phyloP scores from a whole-genome alignment of 2,329 filamentous ascomycete species.

The Hymenoscyphus fraxineus region DNA sequence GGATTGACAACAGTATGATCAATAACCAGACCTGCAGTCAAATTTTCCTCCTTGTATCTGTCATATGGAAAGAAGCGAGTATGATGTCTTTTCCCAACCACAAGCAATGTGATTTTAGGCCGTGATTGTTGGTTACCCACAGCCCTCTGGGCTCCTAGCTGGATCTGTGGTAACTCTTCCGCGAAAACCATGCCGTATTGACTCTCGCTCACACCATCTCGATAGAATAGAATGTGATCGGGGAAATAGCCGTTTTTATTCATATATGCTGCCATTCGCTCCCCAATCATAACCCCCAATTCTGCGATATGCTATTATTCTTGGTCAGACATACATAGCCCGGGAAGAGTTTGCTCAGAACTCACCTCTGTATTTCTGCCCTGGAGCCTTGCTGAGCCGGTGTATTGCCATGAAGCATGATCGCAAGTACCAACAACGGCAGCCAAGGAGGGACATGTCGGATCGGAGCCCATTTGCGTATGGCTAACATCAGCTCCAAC shows the following conservation, averaged over 20 bases:
- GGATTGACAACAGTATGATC: slow-evolving; percentile 74
- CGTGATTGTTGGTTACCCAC: background rate
- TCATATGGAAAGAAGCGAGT: background rate
- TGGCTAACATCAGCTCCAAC: background rate
- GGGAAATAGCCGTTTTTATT: slow-evolving; percentile 7
- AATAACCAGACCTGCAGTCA: slow-evolving; percentile 65
- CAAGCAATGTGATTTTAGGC: background rate
- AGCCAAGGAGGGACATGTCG: background rate
- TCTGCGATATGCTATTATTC: slow-evolving; percentile 9
- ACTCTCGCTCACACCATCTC: background rate
- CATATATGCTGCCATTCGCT: slow-evolving; percentile 5
- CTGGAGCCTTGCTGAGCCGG: slow-evolving; percentile 13
- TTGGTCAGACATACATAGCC: background rate
- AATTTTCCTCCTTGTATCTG: background rate
- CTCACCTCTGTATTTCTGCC: slow-evolving; percentile 6
- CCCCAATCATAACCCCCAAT: slow-evolving; percentile 6
- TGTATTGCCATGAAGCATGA: slow-evolving; percentile 1
- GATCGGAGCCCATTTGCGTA: background rate
- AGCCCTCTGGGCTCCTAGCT: background rate
- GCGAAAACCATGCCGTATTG: background rate
- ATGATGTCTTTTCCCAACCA: slow-evolving; percentile 6
- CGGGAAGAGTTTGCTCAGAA: background rate
- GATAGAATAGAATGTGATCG: slow-evolving; percentile 15
- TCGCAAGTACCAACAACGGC: background rate
- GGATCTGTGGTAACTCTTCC: background rate